Percentiles rank a stretch among this genome's conserved stretches.
Evolutionary conservation across 2,329 filamentous ascomycete genomes (phyloP).

Genomic region (Pyrenophora tritici-repentis): DNA sequence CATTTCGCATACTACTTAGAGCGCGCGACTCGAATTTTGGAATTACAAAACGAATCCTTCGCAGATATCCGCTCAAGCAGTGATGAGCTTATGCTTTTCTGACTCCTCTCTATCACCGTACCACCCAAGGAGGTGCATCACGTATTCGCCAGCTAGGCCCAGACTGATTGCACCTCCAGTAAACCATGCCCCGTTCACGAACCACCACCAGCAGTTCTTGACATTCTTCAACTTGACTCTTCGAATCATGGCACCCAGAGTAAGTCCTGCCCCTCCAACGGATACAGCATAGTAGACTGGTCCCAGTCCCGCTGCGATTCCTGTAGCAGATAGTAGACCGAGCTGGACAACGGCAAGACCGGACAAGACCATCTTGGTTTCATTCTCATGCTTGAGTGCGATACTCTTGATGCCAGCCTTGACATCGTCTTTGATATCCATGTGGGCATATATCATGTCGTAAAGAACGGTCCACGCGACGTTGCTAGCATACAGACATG

Average conservation of each 20-base stretch:
- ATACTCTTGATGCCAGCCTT: conserved; percentile 90
- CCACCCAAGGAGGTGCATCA: conserved; percentile 31
- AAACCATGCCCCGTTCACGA: conserved; percentile 65
- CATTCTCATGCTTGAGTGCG: conserved; percentile 74
- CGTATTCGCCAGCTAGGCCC: conserved; percentile 62
- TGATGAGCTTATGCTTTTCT: background rate
- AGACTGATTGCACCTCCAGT: conserved; percentile 64
- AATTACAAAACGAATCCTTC: too few species aligned
- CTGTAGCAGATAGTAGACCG: conserved; percentile 70
- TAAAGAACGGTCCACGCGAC: conserved; percentile 87
- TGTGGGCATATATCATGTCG: conserved; percentile 92
- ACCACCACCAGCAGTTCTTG: conserved; percentile 68
- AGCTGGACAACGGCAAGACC: conserved; percentile 73
- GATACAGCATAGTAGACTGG: conserved; percentile 63
- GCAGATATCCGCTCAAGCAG: background rate
- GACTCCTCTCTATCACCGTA: conserved; percentile 26
- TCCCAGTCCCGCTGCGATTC: conserved; percentile 64
- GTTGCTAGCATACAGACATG: conserved; percentile 75
- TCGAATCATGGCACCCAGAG: conserved; percentile 64
- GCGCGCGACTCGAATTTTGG: too few species aligned
- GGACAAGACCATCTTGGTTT: conserved; percentile 76
- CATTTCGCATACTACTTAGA: too few species aligned
- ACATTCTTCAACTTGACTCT: conserved; percentile 62
- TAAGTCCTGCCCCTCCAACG: conserved; percentile 61
- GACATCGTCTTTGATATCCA: conserved; percentile 84